Evolutionary conservation across 2,329 filamentous ascomycete genomes (phyloP), one percentile per base, ranked within the genome.

Genomic region (Aspergillus awamori): DNA sequence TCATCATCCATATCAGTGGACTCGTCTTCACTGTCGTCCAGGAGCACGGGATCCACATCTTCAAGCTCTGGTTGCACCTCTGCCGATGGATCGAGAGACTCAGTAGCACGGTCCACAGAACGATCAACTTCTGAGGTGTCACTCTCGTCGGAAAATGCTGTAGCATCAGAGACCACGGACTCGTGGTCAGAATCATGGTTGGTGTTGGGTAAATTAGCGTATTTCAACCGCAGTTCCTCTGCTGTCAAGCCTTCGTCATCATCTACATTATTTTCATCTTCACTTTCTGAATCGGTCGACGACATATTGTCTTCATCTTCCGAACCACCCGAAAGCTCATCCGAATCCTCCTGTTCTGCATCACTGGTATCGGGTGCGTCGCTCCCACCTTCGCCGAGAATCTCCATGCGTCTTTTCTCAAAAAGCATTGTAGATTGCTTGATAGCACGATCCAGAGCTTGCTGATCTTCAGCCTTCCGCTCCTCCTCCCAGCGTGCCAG

Each of bases 331-430:
- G 88, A 90, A 8, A 54, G 61, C 33, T 65, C 67, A 57, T 72
- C 70, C 1, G 69, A 69, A 17, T 67, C 70, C 13, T 47, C 66
- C 55, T 71, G 72, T 45, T 75, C 72, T 15, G 69, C 75, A 17
- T 76, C 69, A 91, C 88, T 68, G 87, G 90, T 78, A 89, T 87
- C 69, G 89, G 91, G 70, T 90, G 83, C 53, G 87, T 91, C 70
- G 86, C 88, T 77, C 84, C 88, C 72, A 85, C 84, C 66, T 84
- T 84, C 71, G 77, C 88, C 65, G 8, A 77, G 69, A 26, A 77
- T 78, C 53, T 79, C 76, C 43, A 75, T 71, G 39, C 77, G 75
- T 52, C 80, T 72, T 55, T 79, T 81, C 63, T 82, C 78, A 47
- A 82, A 79, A 2, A 82, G 74, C 67, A 80, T 76, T 17, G 81